Conservation (phyloP, 2,329 filamentous ascomycete species). For the Botrytis galanthina region DNA sequence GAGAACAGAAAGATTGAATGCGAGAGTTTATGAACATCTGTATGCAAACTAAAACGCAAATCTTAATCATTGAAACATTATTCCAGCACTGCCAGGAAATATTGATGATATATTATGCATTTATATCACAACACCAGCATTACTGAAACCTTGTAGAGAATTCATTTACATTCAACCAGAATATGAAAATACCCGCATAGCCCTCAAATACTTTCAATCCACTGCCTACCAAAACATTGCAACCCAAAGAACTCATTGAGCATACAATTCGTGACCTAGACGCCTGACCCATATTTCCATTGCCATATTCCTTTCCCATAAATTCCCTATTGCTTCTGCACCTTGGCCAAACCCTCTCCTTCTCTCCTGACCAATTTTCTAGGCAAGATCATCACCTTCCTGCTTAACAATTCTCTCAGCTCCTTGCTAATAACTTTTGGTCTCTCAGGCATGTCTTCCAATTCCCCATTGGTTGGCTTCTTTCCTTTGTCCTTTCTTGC, state of each 20-base stretch:
- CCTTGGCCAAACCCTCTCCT: conserved; percentile 32
- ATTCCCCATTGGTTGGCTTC: conserved; percentile 26
- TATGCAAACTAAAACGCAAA: neutral
- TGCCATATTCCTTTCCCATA: neutral
- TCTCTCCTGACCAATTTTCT: conserved; percentile 38
- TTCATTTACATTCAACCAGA: neutral
- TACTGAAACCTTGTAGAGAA: neutral
- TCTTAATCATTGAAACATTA: neutral
- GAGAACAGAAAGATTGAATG: neutral
- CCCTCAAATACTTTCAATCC: neutral
- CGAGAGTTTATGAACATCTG: neutral
- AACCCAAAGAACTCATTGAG: neutral
- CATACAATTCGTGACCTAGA: neutral
- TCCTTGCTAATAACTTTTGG: conserved; percentile 61
- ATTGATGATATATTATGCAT: neutral
- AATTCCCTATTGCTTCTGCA: neutral
- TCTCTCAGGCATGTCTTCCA: conserved; percentile 33
- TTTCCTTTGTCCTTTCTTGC: conserved; percentile 20
- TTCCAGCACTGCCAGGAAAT: neutral
- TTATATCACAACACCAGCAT: neutral
- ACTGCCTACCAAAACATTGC: neutral
- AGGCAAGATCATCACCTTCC: conserved; percentile 48
- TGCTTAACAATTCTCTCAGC: conserved; percentile 58
- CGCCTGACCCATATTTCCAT: neutral
- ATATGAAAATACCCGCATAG: neutral